Evolutionary conservation across 371 early-diverging fungal species (phyloP).

Genomic region (Lichtheimia hyalospora): DNA sequence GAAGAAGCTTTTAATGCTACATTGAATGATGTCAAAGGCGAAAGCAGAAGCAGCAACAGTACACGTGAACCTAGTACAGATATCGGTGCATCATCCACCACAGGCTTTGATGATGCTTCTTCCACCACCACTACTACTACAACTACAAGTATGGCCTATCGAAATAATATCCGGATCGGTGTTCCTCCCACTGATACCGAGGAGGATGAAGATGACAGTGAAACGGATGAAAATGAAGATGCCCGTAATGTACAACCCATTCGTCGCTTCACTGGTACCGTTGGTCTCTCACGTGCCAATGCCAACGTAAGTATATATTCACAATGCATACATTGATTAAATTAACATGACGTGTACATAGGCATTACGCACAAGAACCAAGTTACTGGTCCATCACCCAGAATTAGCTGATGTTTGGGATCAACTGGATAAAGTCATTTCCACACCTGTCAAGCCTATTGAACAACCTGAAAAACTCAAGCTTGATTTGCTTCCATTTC

Average conservation of each 20-base stretch:
- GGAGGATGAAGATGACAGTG: background rate
- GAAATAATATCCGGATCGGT: too few relatives aligned
- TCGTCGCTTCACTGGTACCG: too few relatives aligned
- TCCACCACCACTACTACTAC: too few relatives aligned
- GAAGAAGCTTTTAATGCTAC: too few relatives aligned
- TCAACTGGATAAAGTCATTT: slow-evolving; percentile 48
- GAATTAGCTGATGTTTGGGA: slow-evolving; percentile 74
- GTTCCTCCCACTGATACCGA: background rate
- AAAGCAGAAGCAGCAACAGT: background rate
- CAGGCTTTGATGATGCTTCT: too few relatives aligned
- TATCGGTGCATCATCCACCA: too few relatives aligned
- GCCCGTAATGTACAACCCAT: background rate
- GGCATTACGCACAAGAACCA: slow-evolving; percentile 19
- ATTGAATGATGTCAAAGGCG: background rate
- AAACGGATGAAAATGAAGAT: background rate
- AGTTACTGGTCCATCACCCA: slow-evolving; percentile 53
- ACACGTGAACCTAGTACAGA: too few relatives aligned
- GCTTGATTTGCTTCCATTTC: slow-evolving; percentile 87
- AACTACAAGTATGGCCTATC: too few relatives aligned
- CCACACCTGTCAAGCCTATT: slow-evolving; percentile 32
- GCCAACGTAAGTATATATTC: background rate
- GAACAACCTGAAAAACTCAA: slow-evolving; percentile 74
- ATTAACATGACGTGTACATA: background rate
- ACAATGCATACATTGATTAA: too few relatives aligned
- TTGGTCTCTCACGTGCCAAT: too few relatives aligned